A percentile compares a stretch with the other conserved stretches of the same genome.
phyloP scores from a whole-genome alignment of 2,329 filamentous ascomycete species.

The Reticulascus tulasneorum region DNA sequence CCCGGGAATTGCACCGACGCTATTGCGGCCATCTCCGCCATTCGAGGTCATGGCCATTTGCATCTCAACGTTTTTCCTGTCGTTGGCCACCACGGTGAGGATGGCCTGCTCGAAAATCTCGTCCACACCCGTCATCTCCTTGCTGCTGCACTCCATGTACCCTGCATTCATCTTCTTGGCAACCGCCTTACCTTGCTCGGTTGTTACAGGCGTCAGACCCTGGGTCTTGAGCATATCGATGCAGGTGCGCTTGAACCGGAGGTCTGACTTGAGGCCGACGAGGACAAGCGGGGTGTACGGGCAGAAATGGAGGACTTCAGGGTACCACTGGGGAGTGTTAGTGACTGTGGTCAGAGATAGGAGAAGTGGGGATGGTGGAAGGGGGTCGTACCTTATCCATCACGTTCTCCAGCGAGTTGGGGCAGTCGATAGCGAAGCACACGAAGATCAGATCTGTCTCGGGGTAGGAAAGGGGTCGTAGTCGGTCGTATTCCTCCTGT shows the following conservation, averaged over 20 bases:
- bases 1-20: conserved; percentile 32
- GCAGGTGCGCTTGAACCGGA: conserved; percentile 91
- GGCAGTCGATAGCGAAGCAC: conserved; percentile 98
- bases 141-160: conserved; percentile 98
- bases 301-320: conserved; percentile 98
- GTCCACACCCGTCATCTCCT: conserved; percentile 93
- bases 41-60: conserved; percentile 35
- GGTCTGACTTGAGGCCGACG: conserved; percentile 93
- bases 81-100: conserved; percentile 81
- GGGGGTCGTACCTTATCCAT: conserved; percentile 78
- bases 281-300: conserved; percentile 95
- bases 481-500: conserved; percentile 96
- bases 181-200: conserved; percentile 82
- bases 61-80: conserved; percentile 59
- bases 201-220: conserved; percentile 89
- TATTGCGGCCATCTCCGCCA: conserved; percentile 27
- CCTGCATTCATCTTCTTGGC: conserved; percentile 89
- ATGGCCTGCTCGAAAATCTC: conserved; percentile 95
- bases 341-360: conserved; percentile 5
- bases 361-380: background rate
- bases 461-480: conserved; percentile 93
- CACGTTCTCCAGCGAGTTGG: conserved; percentile 96
- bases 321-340: conserved; percentile 75
- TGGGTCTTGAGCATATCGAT: conserved; percentile 99
- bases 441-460: conserved; percentile 98